A percentile compares a stretch with the other conserved stretches of the same genome.
These are phyloP conservation scores for Violaceomyces palustris DNA, from an alignment of 1,284 basidiomycete genomes.

Conservation along the genomic window DNA sequence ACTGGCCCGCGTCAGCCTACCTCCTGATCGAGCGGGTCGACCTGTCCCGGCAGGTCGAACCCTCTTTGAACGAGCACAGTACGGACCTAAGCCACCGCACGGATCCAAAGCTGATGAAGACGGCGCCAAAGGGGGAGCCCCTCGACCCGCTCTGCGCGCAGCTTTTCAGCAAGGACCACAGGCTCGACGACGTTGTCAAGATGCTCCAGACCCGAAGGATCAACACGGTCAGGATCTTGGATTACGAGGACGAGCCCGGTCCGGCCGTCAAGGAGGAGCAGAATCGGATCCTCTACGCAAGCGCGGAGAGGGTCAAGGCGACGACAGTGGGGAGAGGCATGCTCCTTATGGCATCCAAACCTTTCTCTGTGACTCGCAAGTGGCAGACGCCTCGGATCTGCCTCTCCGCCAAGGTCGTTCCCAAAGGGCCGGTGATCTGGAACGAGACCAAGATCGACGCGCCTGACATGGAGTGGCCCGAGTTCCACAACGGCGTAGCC, in stretches of 20 bases:
- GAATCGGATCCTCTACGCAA: conserved; percentile 12
- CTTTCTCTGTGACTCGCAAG: conserved; percentile 31
- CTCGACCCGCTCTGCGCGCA: conserved; percentile 42
- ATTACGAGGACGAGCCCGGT: conserved; percentile 27
- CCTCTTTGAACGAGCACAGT: conserved; percentile 4
- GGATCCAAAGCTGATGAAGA: conserved; percentile 6
- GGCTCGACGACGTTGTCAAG: conserved; percentile 43
- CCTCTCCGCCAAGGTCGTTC: conserved; percentile 32
- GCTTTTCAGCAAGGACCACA: conserved; percentile 40
- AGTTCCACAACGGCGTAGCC: conserved; percentile 95
- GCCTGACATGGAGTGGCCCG: conserved; percentile 69
- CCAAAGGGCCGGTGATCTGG: conserved; percentile 22
- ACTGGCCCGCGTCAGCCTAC: conserved; percentile 70
- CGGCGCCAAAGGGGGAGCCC: conserved; percentile 17
- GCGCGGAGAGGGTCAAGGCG: conserved; percentile 43
- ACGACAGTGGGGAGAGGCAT: conserved; percentile 41
- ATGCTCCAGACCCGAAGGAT: conserved; percentile 39
- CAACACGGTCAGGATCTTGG: conserved; percentile 25
- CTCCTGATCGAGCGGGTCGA: conserved; percentile 73
- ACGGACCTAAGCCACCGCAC: conserved; percentile 3
- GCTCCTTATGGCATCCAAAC: conserved; percentile 39
- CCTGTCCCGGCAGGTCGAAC: conserved; percentile 56
- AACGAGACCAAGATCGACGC: conserved; percentile 24
- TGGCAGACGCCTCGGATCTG: conserved; percentile 40
- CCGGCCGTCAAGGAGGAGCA: conserved; percentile 24